phyloP scores from a whole-genome alignment of 257 asterid species.

The Jacaranda mimosifolia region DNA sequence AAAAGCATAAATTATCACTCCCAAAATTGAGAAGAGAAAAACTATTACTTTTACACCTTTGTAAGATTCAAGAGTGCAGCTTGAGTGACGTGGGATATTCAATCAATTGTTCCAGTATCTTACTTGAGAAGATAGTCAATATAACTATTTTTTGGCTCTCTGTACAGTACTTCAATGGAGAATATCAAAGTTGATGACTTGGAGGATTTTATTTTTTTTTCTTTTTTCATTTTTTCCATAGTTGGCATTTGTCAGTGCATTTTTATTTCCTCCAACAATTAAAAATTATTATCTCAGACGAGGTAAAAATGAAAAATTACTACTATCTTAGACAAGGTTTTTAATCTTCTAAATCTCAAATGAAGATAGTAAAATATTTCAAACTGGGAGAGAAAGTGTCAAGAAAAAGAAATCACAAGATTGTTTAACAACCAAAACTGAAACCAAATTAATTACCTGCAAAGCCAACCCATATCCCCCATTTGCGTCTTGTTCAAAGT shows the following conservation, averaged over 20 bases:
- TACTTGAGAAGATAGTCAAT: neutral
- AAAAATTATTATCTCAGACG: neutral
- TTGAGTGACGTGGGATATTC: neutral
- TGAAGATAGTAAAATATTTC: neutral
- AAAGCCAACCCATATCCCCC: constrained; percentile 87
- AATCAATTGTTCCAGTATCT: constrained; percentile 1
- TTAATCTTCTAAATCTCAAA: neutral
- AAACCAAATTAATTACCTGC: constrained; percentile 59
- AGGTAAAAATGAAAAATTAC: no score
- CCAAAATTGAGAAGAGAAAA: neutral
- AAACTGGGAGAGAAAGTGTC: neutral
- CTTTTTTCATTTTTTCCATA: neutral
- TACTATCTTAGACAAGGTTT: neutral
- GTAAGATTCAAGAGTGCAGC: neutral
- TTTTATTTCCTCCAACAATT: neutral
- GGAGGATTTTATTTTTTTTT: neutral
- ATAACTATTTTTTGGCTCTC: neutral
- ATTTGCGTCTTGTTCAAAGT: constrained; percentile 75
- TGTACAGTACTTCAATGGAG: neutral
- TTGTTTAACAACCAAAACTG: constrained; percentile 11
- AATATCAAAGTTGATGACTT: neutral
- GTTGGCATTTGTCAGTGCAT: neutral
- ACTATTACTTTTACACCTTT: no score
- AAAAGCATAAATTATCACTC: neutral
- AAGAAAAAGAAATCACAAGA: neutral